Percentiles rank a stretch among this genome's conserved stretches.
Conservation (phyloP, 176 grass and related monocot genomes). For the Zea luxurians region DNA sequence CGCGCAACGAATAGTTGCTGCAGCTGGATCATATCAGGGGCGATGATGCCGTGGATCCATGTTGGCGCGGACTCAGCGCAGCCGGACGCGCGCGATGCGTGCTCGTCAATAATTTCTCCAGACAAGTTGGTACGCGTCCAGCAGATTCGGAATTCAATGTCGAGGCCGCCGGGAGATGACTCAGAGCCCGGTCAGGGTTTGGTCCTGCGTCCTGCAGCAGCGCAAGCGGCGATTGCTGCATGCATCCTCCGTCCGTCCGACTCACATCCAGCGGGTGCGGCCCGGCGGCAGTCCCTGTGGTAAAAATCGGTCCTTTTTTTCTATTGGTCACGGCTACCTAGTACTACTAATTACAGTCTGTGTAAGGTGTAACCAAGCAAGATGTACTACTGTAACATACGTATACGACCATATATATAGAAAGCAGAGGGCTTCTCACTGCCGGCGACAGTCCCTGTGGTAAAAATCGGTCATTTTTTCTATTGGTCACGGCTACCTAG, state of each 20-base stretch:
- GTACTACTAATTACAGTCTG: too few species aligned
- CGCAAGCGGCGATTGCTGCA: not conserved
- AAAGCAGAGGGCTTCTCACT: too few species aligned
- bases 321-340: too few species aligned
- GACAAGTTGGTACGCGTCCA: conserved; percentile 31
- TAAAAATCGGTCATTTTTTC: too few species aligned
- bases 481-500: too few species aligned
- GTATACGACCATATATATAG: too few species aligned
- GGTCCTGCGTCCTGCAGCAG: conserved; percentile 33
- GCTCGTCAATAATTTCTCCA: conserved; percentile 18
- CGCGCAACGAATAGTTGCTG: conserved; percentile 7
- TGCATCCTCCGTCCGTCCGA: not conserved
- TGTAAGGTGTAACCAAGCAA: too few species aligned
- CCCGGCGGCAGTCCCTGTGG: too few species aligned
- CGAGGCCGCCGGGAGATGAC: conserved; percentile 35
- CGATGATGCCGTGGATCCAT: conserved; percentile 40
- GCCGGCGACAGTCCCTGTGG: too few species aligned
- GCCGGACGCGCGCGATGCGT: not conserved
- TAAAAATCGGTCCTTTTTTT: too few species aligned
- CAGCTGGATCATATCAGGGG: not conserved
- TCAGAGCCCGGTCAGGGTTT: conserved; percentile 50
- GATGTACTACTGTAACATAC: too few species aligned
- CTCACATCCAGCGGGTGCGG: too few species aligned
- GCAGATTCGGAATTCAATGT: conserved; percentile 33
- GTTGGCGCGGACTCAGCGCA: conserved; percentile 30